phyloP scores from a whole-genome alignment of 257 asterid genomes.

The Solanum ossicruentum region DNA sequence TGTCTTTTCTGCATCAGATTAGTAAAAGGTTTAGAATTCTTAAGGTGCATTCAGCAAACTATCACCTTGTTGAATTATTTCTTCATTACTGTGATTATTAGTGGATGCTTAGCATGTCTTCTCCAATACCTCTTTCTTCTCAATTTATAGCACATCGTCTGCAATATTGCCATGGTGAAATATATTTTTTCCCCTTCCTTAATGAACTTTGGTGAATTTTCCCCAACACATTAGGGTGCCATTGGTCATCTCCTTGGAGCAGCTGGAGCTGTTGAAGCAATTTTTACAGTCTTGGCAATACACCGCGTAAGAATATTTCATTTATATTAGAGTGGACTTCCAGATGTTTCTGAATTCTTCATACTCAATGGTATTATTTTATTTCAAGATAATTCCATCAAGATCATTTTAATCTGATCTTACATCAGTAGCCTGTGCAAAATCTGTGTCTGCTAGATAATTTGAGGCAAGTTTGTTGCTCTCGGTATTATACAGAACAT shows the following conservation, averaged over 20 bases:
- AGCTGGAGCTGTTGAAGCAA: constrained; percentile 95
- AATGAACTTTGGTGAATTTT: neutral
- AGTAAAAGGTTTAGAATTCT: neutral
- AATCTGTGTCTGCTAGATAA: neutral
- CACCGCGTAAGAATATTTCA: constrained; percentile 47
- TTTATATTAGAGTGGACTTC: neutral
- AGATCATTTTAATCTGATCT: neutral
- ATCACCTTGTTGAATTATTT: neutral
- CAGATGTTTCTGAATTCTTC: neutral
- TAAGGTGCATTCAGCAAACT: neutral
- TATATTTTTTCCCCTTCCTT: neutral
- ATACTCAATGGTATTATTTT: neutral
- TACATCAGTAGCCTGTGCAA: neutral
- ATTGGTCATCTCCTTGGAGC: constrained; percentile 95
- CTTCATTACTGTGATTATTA: neutral
- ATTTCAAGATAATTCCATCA: neutral
- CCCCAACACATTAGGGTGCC: constrained; percentile 51
- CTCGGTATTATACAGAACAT: neutral
- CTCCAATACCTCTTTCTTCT: neutral
- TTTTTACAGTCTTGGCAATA: constrained; percentile 62
- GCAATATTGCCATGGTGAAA: neutral
- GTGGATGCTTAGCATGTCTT: neutral
- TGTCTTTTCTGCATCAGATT: neutral
- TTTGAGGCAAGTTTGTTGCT: neutral
- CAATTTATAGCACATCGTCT: neutral